Conservation (phyloP, 257 asterid genomes). For the Solanum habrochaites region DNA sequence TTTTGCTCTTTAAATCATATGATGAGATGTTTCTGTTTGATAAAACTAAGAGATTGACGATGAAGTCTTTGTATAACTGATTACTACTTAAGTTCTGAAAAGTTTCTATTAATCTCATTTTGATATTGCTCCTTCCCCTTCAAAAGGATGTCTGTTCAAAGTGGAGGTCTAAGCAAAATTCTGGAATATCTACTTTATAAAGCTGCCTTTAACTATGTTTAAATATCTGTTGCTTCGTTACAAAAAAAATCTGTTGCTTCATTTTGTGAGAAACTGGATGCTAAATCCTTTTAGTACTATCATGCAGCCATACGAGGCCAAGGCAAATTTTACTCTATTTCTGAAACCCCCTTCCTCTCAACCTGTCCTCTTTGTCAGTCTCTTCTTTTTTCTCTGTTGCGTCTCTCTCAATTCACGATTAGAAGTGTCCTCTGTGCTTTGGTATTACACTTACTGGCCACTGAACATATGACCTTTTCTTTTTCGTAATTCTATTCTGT, state of each 20-base stretch:
- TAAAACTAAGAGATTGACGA: not conserved
- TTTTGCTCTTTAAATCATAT: not conserved
- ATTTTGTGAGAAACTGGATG: not conserved
- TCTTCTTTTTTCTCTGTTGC: not conserved
- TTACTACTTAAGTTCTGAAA: not conserved
- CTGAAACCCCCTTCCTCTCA: not conserved
- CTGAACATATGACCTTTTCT: not conserved
- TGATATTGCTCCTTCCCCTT: not conserved
- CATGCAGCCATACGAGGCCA: not conserved
- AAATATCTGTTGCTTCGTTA: not conserved
- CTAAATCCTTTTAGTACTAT: not conserved
- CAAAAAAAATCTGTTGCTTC: not conserved
- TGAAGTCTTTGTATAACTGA: not conserved
- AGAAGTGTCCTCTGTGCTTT: not conserved
- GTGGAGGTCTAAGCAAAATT: not conserved
- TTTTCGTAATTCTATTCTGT: constrained; percentile 4
- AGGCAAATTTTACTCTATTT: not conserved
- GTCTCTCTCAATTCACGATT: not conserved
- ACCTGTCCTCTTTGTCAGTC: not conserved
- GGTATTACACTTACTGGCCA: not conserved
- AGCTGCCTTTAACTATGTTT: not conserved
- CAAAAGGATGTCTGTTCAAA: not conserved
- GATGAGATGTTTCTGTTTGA: not conserved
- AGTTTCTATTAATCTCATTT: not conserved
- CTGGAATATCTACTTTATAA: not conserved